These are phyloP conservation scores for Skeletonema grethae DNA, from an alignment of 108 stramenopile genomes.

Conservation along the genomic window DNA sequence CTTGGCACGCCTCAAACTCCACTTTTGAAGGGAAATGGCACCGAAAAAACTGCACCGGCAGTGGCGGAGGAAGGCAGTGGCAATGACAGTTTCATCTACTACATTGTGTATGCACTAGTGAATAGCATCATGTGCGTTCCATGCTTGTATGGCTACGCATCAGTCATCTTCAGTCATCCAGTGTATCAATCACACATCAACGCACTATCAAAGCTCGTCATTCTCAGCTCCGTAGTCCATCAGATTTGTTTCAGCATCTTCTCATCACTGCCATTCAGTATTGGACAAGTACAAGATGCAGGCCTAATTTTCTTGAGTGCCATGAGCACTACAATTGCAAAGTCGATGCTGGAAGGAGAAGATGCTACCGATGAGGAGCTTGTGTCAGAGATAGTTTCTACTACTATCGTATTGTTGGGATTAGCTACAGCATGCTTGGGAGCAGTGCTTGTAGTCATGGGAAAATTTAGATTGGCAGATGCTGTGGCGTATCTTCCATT, in stretches of 20 bases:
- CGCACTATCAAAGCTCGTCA: constrained; percentile 82
- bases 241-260: constrained; percentile 85
- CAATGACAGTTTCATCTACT: constrained; percentile 36
- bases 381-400: constrained; percentile 66
- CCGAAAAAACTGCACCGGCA: neutral
- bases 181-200: constrained; percentile 73
- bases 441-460: constrained; percentile 78
- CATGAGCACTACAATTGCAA: constrained; percentile 90
- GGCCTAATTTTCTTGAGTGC: constrained; percentile 91
- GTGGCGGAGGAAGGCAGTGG: neutral
- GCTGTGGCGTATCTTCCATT: constrained; percentile 94
- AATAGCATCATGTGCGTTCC: constrained; percentile 84
- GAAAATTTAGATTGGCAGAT: constrained; percentile 88
- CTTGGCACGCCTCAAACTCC: constrained; percentile 1
- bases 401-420: constrained; percentile 71
- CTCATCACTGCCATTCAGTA: constrained; percentile 87
- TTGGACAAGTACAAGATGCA: constrained; percentile 96
- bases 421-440: constrained; percentile 85
- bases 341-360: constrained; percentile 44
- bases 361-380: constrained; percentile 47
- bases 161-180: constrained; percentile 85
- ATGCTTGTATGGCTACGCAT: constrained; percentile 87
- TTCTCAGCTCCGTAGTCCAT: constrained; percentile 86
- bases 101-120: constrained; percentile 51
- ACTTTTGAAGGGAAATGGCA: neutral